phyloP scores from a whole-genome alignment of 768 basidiomycete species.

The Tylopilus vinaceipallidus region DNA sequence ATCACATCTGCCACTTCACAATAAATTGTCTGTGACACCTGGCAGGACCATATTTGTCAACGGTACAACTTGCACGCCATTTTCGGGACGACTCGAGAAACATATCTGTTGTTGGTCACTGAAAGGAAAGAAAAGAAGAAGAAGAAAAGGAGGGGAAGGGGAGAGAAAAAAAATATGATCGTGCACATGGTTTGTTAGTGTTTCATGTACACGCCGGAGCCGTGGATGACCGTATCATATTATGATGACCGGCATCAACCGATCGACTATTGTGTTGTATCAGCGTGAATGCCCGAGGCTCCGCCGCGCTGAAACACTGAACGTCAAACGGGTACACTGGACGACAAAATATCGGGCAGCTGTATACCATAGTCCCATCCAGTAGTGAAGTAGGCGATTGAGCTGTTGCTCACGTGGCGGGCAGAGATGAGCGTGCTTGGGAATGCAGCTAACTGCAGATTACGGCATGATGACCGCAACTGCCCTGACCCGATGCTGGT shows the following conservation, averaged over 20 bases:
- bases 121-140: background rate
- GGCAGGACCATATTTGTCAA: too few relatives aligned
- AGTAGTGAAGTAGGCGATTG: background rate
- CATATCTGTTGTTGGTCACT: background rate
- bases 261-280: background rate
- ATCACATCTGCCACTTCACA: background rate
- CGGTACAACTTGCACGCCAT: background rate
- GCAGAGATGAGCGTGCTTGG: too few relatives aligned
- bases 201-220: background rate
- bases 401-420: too few relatives aligned
- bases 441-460: too few relatives aligned
- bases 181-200: background rate
- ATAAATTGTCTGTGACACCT: too few relatives aligned
- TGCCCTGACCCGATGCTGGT: too few relatives aligned
- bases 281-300: background rate
- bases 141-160: too few relatives aligned
- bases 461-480: background rate
- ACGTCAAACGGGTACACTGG: background rate
- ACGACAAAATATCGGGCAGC: background rate
- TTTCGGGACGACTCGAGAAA: background rate
- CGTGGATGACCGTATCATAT: background rate
- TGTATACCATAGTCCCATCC: background rate
- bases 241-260: background rate
- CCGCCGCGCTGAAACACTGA: background rate
- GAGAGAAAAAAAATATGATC: background rate